These are phyloP conservation scores for Kazachstania psychrophila DNA, from an alignment of 805 yeast species.

Conservation along the genomic window DNA sequence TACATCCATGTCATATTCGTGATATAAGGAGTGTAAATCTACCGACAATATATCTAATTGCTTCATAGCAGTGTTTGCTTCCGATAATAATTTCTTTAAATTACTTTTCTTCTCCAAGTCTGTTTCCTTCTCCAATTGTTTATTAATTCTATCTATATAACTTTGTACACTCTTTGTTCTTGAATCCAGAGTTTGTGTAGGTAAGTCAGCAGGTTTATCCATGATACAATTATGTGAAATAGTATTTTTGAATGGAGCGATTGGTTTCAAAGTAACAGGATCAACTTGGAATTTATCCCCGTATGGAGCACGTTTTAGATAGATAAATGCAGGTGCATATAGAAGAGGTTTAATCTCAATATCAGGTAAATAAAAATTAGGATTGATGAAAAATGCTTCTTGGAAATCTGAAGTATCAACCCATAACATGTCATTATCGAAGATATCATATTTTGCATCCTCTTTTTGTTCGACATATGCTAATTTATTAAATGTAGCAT, in stretches of 20 bases:
- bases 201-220: slow-evolving; percentile 15
- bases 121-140: slow-evolving; percentile 25
- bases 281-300: slow-evolving; percentile 35
- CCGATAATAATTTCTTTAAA: slow-evolving; percentile 8
- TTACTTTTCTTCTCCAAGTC: slow-evolving; percentile 13
- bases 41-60: slow-evolving; percentile 14
- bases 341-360: slow-evolving; percentile 53
- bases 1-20: slow-evolving; percentile 3
- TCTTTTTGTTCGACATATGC: slow-evolving; percentile 13
- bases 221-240: slow-evolving; percentile 57
- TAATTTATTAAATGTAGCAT: slow-evolving; percentile 35
- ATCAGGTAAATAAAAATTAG: slow-evolving; percentile 31
- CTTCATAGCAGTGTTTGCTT: slow-evolving; percentile 10
- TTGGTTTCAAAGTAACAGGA: slow-evolving; percentile 28
- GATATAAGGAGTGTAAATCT: slow-evolving; percentile 14
- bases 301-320: slow-evolving; percentile 52
- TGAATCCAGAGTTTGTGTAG: slow-evolving; percentile 12
- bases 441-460: slow-evolving; percentile 28
- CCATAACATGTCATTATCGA: slow-evolving; percentile 53
- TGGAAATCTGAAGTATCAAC: slow-evolving; percentile 52
- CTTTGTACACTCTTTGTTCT: slow-evolving; percentile 22
- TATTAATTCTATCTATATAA: slow-evolving; percentile 40
- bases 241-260: slow-evolving; percentile 42
- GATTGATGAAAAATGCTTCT: slow-evolving; percentile 42
- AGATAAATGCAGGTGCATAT: slow-evolving; percentile 60